Evolutionary conservation across 176 grass and related monocot species (phyloP), one percentile per base, ranked within the genome.

Genomic region (Rhynchospora breviuscula): DNA sequence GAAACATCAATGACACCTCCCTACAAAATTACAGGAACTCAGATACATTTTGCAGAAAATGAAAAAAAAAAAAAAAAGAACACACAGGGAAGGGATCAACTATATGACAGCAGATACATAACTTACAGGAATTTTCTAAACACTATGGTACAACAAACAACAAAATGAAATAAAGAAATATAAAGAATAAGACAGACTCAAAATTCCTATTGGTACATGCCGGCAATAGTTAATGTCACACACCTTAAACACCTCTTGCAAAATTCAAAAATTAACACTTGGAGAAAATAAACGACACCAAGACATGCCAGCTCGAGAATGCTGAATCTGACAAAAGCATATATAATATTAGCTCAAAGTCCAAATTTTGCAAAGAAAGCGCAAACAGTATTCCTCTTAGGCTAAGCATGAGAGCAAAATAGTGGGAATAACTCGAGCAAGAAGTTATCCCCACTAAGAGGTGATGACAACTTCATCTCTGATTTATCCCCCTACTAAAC

Each of bases 101-200:
- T 78, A 78, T 78, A 57, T 12, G 71, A 14, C 33, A 57, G 49
- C 22, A 78, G 51, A 23, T 57, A 78, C 73, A 57, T 57, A 78
- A 33, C 49, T 57, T 57, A 57, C 51, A 63, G 7, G 47, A 48
- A 78, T 66, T 63, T 58, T 65, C 61, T 82, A 82, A 67, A 68
- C 59, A 40, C 79, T 67, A 67, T 68, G 22, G 26, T 82, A 82
- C 62, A 68, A 67, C 63, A 67, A 82, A 82, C 61, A 67, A 82
- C 60, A 82, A 66, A 82, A 82, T 68, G 48, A 82, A 81, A 63
- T 68, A 82, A 82, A 54, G 45, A 82, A 82, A 63, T 82, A 48
- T 65, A 82, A 82, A 82, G 79, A 82, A 82, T 67, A 52, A 52
- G 67, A 82, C 44, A 67, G 13, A 82, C 13, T 49, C 80, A 82